Conservation (phyloP, 345 rosid genomes). For the Passiflora organensis region DNA sequence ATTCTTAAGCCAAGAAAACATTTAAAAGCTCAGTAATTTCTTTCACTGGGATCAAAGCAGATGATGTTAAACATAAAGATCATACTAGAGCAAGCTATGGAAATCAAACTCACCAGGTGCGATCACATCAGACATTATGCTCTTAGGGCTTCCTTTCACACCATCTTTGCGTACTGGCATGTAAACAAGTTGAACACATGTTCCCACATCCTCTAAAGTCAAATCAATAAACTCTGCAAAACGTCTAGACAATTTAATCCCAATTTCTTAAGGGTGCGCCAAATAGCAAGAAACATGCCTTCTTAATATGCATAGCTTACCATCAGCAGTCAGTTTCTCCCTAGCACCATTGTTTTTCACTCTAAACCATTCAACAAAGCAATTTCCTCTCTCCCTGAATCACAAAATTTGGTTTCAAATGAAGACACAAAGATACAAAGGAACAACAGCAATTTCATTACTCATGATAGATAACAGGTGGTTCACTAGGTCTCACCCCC, state of each 20-base stretch:
- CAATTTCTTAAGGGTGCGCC: not conserved
- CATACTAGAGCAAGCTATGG: not conserved
- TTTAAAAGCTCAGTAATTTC: too few relatives aligned
- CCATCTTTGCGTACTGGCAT: constrained; percentile 91
- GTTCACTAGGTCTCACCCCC: constrained; percentile 61
- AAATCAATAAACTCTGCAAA: constrained; percentile 74
- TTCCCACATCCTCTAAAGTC: constrained; percentile 75
- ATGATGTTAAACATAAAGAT: not conserved
- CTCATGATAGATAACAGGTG: constrained; percentile 5
- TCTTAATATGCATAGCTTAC: constrained; percentile 31
- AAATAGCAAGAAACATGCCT: not conserved
- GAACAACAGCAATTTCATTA: constrained; percentile 5
- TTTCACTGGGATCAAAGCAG: too few relatives aligned
- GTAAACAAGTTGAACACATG: constrained; percentile 68
- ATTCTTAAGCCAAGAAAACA: too few relatives aligned
- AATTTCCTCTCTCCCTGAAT: constrained; percentile 72
- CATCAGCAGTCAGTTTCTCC: constrained; percentile 61
- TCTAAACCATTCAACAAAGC: constrained; percentile 81
- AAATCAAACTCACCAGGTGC: constrained; percentile 63
- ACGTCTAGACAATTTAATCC: constrained; percentile 11
- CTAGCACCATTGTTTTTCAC: constrained; percentile 55
- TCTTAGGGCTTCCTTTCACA: constrained; percentile 55
- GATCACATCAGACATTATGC: constrained; percentile 56
- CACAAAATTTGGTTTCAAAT: constrained; percentile 10
- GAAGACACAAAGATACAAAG: constrained; percentile 1